Conservation (phyloP, 2,329 filamentous ascomycete species). For the Epichloe sp. region DNA sequence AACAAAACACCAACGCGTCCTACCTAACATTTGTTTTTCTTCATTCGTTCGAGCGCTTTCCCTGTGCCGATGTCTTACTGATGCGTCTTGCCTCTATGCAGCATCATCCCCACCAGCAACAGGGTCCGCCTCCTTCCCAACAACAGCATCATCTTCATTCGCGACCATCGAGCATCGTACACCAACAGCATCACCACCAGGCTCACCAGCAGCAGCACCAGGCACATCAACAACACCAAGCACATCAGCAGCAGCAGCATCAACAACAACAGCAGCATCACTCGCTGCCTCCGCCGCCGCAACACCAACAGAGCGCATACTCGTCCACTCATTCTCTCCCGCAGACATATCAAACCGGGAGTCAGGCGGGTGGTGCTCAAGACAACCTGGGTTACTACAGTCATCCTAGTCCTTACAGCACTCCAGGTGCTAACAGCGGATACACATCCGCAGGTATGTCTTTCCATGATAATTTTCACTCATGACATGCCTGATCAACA, state of each 20-base stretch:
- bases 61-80: slow-evolving; percentile 33
- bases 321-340: slow-evolving; percentile 52
- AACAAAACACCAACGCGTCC: slow-evolving; percentile 38
- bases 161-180: slow-evolving; percentile 58
- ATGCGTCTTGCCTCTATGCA: slow-evolving; percentile 51
- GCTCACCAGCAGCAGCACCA: slow-evolving; percentile 43
- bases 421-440: slow-evolving; percentile 66
- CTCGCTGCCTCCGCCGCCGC: slow-evolving; percentile 21
- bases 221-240: slow-evolving; percentile 48
- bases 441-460: slow-evolving; percentile 76
- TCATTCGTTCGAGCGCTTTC: slow-evolving; percentile 22
- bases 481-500: background rate
- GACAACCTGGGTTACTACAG: slow-evolving; percentile 61
- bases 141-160: slow-evolving; percentile 51
- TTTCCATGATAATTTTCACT: background rate
- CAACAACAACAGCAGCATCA: slow-evolving; percentile 37
- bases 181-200: slow-evolving; percentile 39
- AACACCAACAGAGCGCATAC: slow-evolving; percentile 53
- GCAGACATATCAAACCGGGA: slow-evolving; percentile 54
- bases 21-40: slow-evolving; percentile 27
- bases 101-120: slow-evolving; percentile 63
- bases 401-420: slow-evolving; percentile 72
- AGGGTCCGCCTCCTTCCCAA: slow-evolving; percentile 54
- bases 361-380: slow-evolving; percentile 48
- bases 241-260: slow-evolving; percentile 46